Evolutionary conservation across 768 basidiomycete genomes (phyloP).

Genomic region (Leccinum imitatum): DNA sequence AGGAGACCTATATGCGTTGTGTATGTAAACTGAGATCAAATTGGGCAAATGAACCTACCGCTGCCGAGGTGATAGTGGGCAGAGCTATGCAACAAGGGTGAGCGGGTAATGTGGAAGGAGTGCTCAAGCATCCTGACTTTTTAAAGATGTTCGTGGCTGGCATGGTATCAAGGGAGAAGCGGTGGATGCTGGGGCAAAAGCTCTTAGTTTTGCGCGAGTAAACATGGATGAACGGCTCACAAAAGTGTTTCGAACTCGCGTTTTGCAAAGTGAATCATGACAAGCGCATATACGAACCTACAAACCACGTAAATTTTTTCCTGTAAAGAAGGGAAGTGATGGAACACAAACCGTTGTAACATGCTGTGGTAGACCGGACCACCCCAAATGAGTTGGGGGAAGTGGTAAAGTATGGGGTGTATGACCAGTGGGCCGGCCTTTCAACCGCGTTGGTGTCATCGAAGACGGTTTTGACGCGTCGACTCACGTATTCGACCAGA

Average conservation of each 20-base stretch:
- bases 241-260: constrained; percentile 92
- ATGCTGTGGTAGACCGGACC: constrained; percentile 66
- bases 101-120: not conserved
- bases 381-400: constrained; percentile 70
- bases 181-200: constrained; percentile 66
- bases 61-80: constrained; percentile 85
- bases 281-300: constrained; percentile 70
- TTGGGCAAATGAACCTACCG: constrained; percentile 36
- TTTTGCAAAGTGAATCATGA: constrained; percentile 87
- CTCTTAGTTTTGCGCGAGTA: constrained; percentile 2
- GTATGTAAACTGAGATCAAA: not conserved
- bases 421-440: constrained; percentile 87
- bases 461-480: not conserved
- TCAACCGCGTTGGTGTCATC: constrained; percentile 3
- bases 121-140: constrained; percentile 58
- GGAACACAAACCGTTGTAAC: constrained; percentile 62
- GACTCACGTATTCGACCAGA: constrained; percentile 89
- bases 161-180: constrained; percentile 95
- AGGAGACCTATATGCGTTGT: constrained; percentile 50
- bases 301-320: constrained; percentile 11
- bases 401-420: constrained; percentile 81
- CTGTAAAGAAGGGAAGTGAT: not conserved
- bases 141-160: constrained; percentile 82
- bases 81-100: constrained; percentile 51
- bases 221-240: constrained; percentile 40